These are phyloP conservation scores for Aspergillus affinis DNA, from an alignment of 495 filamentous ascomycete species.

Conservation along the genomic window DNA sequence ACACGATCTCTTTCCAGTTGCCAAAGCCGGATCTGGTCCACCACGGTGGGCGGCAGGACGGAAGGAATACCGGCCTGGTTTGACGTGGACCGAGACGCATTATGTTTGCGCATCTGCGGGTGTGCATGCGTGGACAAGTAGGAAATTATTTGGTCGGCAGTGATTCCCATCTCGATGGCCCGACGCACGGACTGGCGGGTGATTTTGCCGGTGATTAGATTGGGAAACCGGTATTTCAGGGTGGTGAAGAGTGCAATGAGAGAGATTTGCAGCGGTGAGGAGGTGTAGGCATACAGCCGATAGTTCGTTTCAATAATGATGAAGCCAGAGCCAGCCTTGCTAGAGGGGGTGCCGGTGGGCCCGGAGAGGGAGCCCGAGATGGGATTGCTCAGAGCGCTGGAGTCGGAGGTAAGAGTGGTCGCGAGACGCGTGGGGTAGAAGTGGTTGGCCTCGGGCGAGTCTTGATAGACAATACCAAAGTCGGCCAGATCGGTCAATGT, in stretches of 20 bases:
- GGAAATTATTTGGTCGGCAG: conserved; percentile 86
- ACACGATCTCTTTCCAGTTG: conserved; percentile 95
- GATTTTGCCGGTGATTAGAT: conserved; percentile 85
- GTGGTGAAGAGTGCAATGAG: conserved; percentile 88
- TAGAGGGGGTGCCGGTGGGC: conserved; percentile 33
- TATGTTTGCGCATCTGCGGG: conserved; percentile 77
- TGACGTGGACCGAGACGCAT: conserved; percentile 44
- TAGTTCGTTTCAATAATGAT: conserved; percentile 99
- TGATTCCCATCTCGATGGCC: conserved; percentile 89
- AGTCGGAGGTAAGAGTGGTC: conserved; percentile 88
- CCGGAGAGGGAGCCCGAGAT: conserved; percentile 35
- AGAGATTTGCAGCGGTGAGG: conserved; percentile 86
- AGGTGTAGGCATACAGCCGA: conserved; percentile 94
- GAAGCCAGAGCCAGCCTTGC: conserved; percentile 65
- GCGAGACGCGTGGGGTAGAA: conserved; percentile 96
- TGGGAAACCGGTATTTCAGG: conserved; percentile 83
- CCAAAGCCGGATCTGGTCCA: conserved; percentile 97
- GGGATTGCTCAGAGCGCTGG: conserved; percentile 53
- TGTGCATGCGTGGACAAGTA: conserved; percentile 90
- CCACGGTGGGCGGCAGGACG: conserved; percentile 87
- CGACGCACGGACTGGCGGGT: conserved; percentile 81
- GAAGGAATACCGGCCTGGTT: conserved; percentile 46
- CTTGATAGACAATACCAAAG: conserved; percentile 86
- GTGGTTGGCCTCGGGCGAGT: conserved; percentile 53
- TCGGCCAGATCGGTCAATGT: conserved; percentile 85